Evolutionary conservation across 805 yeast genomes (phyloP), one percentile per base, ranked within the genome.

Genomic region (Cyberlindnera amylophila): DNA sequence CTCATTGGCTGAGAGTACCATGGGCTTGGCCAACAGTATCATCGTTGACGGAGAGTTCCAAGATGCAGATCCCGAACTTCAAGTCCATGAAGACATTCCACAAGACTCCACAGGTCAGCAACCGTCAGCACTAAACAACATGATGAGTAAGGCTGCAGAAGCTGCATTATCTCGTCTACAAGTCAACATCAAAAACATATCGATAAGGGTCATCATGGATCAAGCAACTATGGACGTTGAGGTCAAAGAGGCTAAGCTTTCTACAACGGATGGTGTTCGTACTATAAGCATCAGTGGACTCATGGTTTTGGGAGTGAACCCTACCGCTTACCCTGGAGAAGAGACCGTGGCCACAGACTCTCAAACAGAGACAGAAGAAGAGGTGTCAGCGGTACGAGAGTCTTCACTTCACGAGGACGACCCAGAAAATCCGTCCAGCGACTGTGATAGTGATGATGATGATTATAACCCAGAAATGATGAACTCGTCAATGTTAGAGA

Each of bases 1-100:
- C 43, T 77, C 81, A 43, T 61, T 86, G 43, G 80, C 86, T 0
- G 83, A 80, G 53, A 83, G 93, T 44, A 81, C 91, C 0, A 81
- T 82, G 17, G 87, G 83, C 52, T 67, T 88, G 42, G 88, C 93
- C 3, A 75, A 72, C 48, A 67, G 74, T 11, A 57, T 70, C 33
- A 57, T 69, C 33, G 64, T 65, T 16, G 58, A 54, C 15, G 39
- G 36, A 2, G 47, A 42, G 6, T 34, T 45, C 15, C 6, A 34
- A n/a, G 48, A 37, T 3, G 13, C 39, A 13, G 55, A 47, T 6
- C 41, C 41, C 5, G 57, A 50, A 2, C 37, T 43, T 18, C 39
- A 44, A 6, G 31, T 48, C 2, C 42, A 42, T 4, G 30, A 27
- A 10, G 47, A 53, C 19, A 49, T 44, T 27, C 18, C 61, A 37